These are phyloP conservation scores for Sclerotinia trifoliorum DNA, from an alignment of 2,329 filamentous ascomycete genomes.

Conservation along the genomic window DNA sequence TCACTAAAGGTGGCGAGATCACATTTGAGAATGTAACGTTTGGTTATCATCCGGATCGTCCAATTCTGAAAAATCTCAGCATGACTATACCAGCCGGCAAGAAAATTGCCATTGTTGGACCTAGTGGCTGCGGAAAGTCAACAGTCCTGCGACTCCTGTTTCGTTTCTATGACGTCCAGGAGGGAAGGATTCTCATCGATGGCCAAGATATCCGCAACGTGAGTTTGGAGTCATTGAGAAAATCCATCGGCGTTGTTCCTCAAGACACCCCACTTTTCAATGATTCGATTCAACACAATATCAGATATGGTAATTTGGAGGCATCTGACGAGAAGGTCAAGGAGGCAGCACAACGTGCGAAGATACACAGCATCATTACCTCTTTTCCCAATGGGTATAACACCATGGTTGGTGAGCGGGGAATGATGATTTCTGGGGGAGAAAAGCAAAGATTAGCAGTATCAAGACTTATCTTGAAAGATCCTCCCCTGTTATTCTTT, in stretches of 20 bases:
- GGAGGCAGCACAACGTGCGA: constrained; percentile 76
- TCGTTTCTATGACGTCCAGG: constrained; percentile 87
- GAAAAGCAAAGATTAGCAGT: constrained; percentile 92
- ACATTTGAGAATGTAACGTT: constrained; percentile 94
- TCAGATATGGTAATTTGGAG: constrained; percentile 82
- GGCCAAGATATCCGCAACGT: constrained; percentile 88
- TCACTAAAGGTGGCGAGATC: constrained; percentile 82
- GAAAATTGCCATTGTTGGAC: constrained; percentile 93
- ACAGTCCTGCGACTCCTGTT: constrained; percentile 89
- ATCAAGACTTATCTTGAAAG: constrained; percentile 79
- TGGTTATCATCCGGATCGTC: constrained; percentile 82
- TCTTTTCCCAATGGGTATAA: constrained; percentile 84
- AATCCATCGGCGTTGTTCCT: constrained; percentile 88
- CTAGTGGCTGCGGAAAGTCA: constrained; percentile 93
- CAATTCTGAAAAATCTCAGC: constrained; percentile 79
- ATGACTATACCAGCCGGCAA: constrained; percentile 93
- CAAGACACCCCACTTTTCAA: constrained; percentile 98
- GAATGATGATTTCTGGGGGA: constrained; percentile 94
- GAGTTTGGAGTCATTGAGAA: constrained; percentile 75
- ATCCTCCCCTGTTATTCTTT: constrained; percentile 88
- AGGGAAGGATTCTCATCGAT: constrained; percentile 84
- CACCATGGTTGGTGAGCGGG: constrained; percentile 89
- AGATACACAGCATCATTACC: constrained; percentile 78
- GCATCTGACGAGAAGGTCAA: constrained; percentile 71
- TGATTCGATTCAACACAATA: constrained; percentile 93